phyloP scores from a whole-genome alignment of 2,329 filamentous ascomycete genomes.

The Helotiales sp. region DNA sequence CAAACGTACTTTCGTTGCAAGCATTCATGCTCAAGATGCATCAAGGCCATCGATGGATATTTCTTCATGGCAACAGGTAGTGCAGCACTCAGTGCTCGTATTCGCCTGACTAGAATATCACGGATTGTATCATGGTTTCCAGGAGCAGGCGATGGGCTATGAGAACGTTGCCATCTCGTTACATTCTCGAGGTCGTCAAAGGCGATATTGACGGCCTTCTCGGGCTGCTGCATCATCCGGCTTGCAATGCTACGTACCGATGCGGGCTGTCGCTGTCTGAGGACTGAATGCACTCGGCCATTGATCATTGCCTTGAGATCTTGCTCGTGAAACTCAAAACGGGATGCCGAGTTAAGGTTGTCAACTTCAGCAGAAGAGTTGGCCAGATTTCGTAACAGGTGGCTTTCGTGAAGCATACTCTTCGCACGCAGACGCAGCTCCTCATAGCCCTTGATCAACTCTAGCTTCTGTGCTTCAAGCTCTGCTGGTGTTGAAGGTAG shows the following conservation, averaged over 20 bases:
- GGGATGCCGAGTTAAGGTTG: not conserved
- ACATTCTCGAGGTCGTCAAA: conserved; percentile 14
- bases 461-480: conserved; percentile 1
- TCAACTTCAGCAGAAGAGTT: not conserved
- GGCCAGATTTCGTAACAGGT: conserved; percentile 7
- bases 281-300: conserved; percentile 12
- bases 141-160: not conserved
- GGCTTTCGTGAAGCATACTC: conserved; percentile 10
- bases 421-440: conserved; percentile 8
- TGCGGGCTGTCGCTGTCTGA: conserved; percentile 7
- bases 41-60: conserved; percentile 11
- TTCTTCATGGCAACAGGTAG: conserved; percentile 10
- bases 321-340: conserved; percentile 10
- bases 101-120: conserved; percentile 14
- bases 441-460: conserved; percentile 10
- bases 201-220: conserved; percentile 16
- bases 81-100: conserved; percentile 6
- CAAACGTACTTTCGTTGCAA: conserved; percentile 11
- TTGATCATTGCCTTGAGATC: conserved; percentile 11
- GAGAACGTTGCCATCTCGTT: conserved; percentile 14
- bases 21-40: conserved; percentile 20
- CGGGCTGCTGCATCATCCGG: conserved; percentile 5
- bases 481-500: not conserved
- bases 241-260: conserved; percentile 10
- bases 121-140: conserved; percentile 15